Percentiles rank a stretch among this genome's conserved stretches.
Evolutionary conservation across 805 yeast genomes (phyloP).

Genomic region (Candida tibetensis): DNA sequence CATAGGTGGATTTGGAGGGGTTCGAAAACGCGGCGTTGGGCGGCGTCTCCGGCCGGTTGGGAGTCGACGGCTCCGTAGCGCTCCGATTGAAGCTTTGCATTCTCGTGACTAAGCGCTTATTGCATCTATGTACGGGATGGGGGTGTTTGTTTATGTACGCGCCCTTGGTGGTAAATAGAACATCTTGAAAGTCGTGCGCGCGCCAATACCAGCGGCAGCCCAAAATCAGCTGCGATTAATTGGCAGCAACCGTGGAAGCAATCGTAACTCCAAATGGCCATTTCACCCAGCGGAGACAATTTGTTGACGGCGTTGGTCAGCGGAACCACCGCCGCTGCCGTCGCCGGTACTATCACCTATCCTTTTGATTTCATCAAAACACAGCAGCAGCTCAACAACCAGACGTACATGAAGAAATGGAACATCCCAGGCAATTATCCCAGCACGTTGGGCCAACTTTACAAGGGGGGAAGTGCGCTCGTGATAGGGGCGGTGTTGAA

Average conservation of each 20-base stretch:
- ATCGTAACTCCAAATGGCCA: no score
- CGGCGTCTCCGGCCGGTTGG: slow-evolving; percentile 7
- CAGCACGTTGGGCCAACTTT: slow-evolving; percentile 31
- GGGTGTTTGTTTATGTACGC: no score
- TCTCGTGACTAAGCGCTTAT: no score
- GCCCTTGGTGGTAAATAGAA: no score
- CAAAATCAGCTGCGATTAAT: no score
- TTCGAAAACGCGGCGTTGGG: slow-evolving; percentile 5
- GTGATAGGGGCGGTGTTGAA: slow-evolving; percentile 73
- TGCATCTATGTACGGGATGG: no score
- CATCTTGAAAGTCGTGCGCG: no score
- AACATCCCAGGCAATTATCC: slow-evolving; percentile 34
- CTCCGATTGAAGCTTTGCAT: not conserved
- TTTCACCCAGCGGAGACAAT: slow-evolving; percentile 25
- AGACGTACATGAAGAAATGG: slow-evolving; percentile 33
- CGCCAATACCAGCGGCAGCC: no score
- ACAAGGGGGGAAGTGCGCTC: slow-evolving; percentile 69
- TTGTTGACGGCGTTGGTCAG: slow-evolving; percentile 57
- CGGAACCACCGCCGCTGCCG: slow-evolving; percentile 61
- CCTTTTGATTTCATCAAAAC: slow-evolving; percentile 74
- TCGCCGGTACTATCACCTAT: slow-evolving; percentile 61
- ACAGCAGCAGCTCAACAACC: slow-evolving; percentile 55
- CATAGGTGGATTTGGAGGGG: slow-evolving; percentile 7
- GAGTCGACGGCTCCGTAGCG: slow-evolving; percentile 20
- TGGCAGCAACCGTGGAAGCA: no score